These are phyloP conservation scores for Alternaria postmessia DNA, from an alignment of 2,329 filamentous ascomycete species.

Conservation along the genomic window DNA sequence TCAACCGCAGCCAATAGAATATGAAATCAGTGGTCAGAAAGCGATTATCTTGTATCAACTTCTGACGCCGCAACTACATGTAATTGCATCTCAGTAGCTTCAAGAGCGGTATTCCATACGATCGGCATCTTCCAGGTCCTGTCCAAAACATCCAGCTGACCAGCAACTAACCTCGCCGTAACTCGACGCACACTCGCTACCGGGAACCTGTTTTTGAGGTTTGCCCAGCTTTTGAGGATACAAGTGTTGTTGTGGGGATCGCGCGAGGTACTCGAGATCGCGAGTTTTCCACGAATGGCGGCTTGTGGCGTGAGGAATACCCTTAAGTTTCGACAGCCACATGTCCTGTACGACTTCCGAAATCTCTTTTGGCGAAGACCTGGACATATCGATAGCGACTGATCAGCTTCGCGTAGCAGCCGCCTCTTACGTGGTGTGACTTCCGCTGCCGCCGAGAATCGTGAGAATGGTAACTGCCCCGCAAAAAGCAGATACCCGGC, in stretches of 20 bases:
- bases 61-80: neutral
- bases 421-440: slow-evolving; percentile 2
- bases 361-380: neutral
- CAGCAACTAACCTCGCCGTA: neutral
- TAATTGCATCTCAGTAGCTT: neutral
- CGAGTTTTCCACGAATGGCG: slow-evolving; percentile 3
- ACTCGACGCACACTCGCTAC: slow-evolving; percentile 9
- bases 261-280: slow-evolving; percentile 8
- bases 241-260: neutral
- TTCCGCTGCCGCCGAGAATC: neutral
- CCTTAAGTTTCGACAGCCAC: neutral
- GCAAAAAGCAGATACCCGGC: slow-evolving; percentile 16
- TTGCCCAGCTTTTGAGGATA: neutral
- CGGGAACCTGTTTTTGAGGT: slow-evolving; percentile 6
- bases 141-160: neutral
- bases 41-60: neutral
- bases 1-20: neutral
- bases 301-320: neutral
- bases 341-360: neutral
- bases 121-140: neutral
- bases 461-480: slow-evolving; percentile 12
- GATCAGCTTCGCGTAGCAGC: slow-evolving; percentile 18
- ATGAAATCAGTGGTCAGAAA: neutral
- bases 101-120: neutral
- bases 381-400: slow-evolving; percentile 15